These are phyloP conservation scores for Thielaviopsis populi DNA, from an alignment of 2,329 filamentous ascomycete species.

Conservation along the genomic window DNA sequence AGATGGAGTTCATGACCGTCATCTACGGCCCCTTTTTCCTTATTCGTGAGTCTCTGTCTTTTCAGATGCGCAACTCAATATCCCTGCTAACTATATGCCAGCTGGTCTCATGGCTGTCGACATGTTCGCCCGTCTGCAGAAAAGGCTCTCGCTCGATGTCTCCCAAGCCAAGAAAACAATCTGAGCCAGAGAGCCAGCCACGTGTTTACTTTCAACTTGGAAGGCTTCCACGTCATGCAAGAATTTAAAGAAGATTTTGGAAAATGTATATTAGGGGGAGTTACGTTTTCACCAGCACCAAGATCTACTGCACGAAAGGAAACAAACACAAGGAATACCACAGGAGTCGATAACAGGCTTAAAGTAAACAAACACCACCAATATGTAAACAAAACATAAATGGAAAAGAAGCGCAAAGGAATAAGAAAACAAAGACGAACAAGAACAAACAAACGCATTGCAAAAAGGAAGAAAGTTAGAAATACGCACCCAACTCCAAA, in stretches of 20 bases:
- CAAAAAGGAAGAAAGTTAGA: background rate
- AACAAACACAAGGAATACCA: conserved; percentile 1
- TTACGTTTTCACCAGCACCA: background rate
- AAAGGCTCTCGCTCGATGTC: conserved; percentile 26
- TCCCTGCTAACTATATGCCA: conserved; percentile 20
- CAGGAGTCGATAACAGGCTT: background rate
- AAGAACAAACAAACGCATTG: background rate
- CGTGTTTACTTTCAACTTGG: background rate
- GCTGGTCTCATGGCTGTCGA: conserved; percentile 37
- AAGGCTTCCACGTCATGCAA: background rate
- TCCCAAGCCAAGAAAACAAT: conserved; percentile 12
- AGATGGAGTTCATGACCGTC: conserved; percentile 32
- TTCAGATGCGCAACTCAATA: conserved; percentile 6
- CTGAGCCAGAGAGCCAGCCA: background rate
- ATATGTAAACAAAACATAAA: conserved; percentile 5
- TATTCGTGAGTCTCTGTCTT: conserved; percentile 32
- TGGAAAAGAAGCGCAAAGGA: background rate
- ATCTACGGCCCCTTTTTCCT: conserved; percentile 38
- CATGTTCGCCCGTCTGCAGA: conserved; percentile 38
- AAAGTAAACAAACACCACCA: background rate
- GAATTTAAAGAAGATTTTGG: background rate
- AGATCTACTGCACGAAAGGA: background rate
- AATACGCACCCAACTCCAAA: conserved; percentile 8
- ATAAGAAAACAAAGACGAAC: background rate
- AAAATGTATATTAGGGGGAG: background rate